Conservation (phyloP, 192 early-diverging fungal genomes). For the Coemansia nantahalensis region DNA sequence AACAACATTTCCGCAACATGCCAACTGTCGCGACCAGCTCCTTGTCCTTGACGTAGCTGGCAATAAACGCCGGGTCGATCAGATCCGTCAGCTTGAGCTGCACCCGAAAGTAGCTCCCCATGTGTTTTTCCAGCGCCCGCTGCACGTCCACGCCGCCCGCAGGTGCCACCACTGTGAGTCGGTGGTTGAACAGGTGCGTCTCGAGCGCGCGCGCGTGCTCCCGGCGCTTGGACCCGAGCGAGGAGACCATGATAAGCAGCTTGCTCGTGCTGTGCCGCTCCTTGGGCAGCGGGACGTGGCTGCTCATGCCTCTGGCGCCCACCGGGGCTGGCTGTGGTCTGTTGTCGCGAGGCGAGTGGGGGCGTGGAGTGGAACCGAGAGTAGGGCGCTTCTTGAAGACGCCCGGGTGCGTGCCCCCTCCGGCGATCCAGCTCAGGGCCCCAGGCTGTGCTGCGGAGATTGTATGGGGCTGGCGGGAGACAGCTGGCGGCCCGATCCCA, state of each 20-base stretch:
- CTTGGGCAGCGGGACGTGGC: conserved; percentile 42
- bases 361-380: too few relatives aligned
- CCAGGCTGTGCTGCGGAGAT: too few relatives aligned
- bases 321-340: too few relatives aligned
- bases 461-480: too few relatives aligned
- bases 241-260: conserved; percentile 32
- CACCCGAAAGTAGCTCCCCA: conserved; percentile 20
- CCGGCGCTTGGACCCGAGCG: conserved; percentile 30
- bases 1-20: too few relatives aligned
- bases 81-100: conserved; percentile 29
- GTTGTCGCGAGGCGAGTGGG: too few relatives aligned
- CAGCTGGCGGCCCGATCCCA: too few relatives aligned
- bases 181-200: conserved; percentile 47
- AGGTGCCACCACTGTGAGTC: conserved; percentile 16
- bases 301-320: conserved; percentile 38
- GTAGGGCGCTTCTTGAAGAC: too few relatives aligned
- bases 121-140: not conserved
- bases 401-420: too few relatives aligned
- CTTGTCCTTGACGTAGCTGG: conserved; percentile 18
- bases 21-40: conserved; percentile 21
- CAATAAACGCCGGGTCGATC: conserved; percentile 37
- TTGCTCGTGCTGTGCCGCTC: conserved; percentile 51
- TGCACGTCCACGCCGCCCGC: not conserved
- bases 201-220: conserved; percentile 30
- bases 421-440: too few relatives aligned